These are phyloP conservation scores for Chalara sp. DNA, from an alignment of 2,329 filamentous ascomycete species.

Conservation along the genomic window DNA sequence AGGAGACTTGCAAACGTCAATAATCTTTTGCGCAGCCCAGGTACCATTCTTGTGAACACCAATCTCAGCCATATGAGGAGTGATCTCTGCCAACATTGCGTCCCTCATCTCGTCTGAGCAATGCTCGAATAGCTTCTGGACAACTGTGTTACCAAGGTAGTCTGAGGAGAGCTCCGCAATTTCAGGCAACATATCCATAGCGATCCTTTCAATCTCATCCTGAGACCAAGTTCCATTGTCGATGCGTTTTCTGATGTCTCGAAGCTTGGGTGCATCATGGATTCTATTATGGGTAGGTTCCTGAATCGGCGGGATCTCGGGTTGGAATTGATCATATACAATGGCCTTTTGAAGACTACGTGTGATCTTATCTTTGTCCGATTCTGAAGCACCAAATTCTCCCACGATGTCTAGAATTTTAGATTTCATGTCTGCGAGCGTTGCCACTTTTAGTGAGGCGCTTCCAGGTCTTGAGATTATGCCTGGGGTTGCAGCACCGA, in stretches of 20 bases:
- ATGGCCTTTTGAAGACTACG: constrained; percentile 71
- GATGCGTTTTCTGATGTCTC: constrained; percentile 95
- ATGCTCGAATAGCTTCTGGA: constrained; percentile 96
- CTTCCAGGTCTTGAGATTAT: constrained; percentile 35
- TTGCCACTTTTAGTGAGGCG: constrained; percentile 58
- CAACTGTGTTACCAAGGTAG: constrained; percentile 97
- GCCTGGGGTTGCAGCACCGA: constrained; percentile 30
- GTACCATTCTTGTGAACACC: constrained; percentile 99
- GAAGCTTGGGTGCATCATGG: constrained; percentile 88
- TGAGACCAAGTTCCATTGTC: constrained; percentile 87
- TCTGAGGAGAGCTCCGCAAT: constrained; percentile 93
- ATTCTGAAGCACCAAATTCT: constrained; percentile 79
- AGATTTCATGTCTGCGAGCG: constrained; percentile 68
- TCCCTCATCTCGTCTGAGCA: constrained; percentile 88
- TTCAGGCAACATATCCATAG: constrained; percentile 90
- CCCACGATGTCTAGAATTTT: constrained; percentile 83
- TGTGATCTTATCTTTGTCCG: constrained; percentile 68
- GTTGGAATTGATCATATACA: constrained; percentile 61
- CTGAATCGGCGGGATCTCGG: constrained; percentile 82
- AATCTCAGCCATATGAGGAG: constrained; percentile 90
- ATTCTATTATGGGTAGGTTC: constrained; percentile 85
- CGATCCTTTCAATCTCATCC: constrained; percentile 86
- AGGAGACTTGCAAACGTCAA: constrained; percentile 85
- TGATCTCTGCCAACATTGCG: constrained; percentile 82
- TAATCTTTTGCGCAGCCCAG: constrained; percentile 99